Conservation (phyloP, 2,329 filamentous ascomycete genomes). For the Penicillium palitans region DNA sequence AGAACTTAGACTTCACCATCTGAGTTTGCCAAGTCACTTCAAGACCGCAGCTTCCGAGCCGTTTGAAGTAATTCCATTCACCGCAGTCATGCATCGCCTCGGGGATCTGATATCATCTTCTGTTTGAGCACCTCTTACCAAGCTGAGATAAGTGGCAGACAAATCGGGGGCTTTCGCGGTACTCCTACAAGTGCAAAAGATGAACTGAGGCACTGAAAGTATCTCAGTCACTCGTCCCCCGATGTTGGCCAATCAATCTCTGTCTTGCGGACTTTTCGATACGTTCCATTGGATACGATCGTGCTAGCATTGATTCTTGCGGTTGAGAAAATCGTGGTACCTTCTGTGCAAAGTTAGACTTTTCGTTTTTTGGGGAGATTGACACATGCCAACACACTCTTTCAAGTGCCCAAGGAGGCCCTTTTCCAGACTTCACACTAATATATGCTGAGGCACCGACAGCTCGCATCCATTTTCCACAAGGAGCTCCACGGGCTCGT, state of each 20-base stretch:
- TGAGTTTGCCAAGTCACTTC: not conserved
- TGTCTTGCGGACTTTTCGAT: not conserved
- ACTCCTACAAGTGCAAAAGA: not conserved
- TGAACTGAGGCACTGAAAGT: not conserved
- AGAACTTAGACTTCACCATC: not conserved
- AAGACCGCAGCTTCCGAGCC: not conserved
- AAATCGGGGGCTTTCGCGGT: not conserved
- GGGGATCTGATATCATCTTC: not conserved
- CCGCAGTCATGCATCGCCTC: not conserved
- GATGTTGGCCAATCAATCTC: not conserved
- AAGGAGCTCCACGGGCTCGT: not conserved
- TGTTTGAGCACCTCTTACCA: not conserved
- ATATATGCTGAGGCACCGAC: not conserved
- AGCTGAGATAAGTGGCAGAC: not conserved
- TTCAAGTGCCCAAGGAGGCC: not conserved
- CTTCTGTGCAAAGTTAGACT: not conserved
- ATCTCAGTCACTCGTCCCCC: not conserved
- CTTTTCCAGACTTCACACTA: not conserved
- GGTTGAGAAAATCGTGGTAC: not conserved
- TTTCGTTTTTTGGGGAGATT: not conserved
- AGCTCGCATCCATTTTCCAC: not conserved
- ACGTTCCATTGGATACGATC: not conserved
- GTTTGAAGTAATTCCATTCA: not conserved
- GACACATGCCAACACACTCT: not conserved
- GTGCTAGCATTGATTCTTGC: not conserved